Evolutionary conservation across 2,329 filamentous ascomycete genomes (phyloP).

Genomic region (Dactylonectria macrodidyma): DNA sequence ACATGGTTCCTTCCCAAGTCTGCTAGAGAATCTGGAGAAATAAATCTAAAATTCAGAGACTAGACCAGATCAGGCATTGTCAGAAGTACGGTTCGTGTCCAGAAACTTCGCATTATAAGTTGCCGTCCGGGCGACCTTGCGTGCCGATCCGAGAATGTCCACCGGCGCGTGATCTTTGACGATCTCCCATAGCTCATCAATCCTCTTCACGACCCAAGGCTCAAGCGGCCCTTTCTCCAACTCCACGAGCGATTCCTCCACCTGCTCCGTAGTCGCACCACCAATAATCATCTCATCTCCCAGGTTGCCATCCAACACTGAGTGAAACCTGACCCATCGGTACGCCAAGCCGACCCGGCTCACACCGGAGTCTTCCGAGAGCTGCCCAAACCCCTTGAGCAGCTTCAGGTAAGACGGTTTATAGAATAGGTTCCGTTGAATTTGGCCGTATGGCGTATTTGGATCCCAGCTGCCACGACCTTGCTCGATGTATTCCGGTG

Average conservation of each 20-base stretch:
- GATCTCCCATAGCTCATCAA: conserved; percentile 10
- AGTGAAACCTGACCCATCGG: conserved; percentile 18
- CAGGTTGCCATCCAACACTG: conserved; percentile 1
- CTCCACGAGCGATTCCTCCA: conserved; percentile 1
- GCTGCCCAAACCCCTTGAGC: conserved; percentile 7
- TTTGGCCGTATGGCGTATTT: not conserved
- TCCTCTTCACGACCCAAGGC: not conserved
- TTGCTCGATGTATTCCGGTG: conserved; percentile 18
- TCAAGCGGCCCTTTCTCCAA: conserved; percentile 18
- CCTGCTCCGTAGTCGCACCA: conserved; percentile 1
- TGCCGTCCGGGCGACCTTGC: conserved; percentile 1
- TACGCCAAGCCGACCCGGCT: conserved; percentile 5
- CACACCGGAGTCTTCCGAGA: conserved; percentile 7
- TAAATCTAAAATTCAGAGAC: too few species aligned
- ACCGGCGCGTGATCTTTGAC: conserved; percentile 9
- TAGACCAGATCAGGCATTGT: too few species aligned
- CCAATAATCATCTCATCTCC: conserved; percentile 12
- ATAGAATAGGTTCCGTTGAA: conserved; percentile 8
- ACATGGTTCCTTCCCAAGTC: too few species aligned
- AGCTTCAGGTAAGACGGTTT: conserved; percentile 19
- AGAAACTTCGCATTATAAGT: too few species aligned
- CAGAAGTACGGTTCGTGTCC: too few species aligned
- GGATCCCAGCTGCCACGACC: conserved; percentile 10
- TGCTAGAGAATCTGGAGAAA: too few species aligned
- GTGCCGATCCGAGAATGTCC: conserved; percentile 2